These are phyloP conservation scores for Balansia obtecta DNA, from an alignment of 2,329 filamentous ascomycete genomes.

Conservation along the genomic window DNA sequence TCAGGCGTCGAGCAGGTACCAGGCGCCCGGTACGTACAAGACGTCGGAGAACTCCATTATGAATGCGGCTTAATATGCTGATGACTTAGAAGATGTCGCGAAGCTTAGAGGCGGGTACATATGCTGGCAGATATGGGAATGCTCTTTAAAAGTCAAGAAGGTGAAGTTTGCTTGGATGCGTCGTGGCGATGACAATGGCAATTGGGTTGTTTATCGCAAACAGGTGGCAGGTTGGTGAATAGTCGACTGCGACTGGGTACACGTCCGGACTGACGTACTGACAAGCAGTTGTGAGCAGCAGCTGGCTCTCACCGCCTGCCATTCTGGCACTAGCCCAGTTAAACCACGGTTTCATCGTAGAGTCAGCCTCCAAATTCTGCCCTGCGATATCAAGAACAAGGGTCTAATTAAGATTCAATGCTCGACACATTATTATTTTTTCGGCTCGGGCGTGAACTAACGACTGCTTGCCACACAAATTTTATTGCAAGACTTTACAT, in stretches of 20 bases:
- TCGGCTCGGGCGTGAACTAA: too few species aligned
- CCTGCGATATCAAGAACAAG: not conserved
- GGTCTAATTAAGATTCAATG: not conserved
- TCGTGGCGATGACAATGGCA: not conserved
- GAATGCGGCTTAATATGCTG: slow-evolving; percentile 5
- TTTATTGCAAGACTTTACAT: too few species aligned
- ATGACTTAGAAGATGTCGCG: not conserved
- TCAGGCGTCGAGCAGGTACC: not conserved
- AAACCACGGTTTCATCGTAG: not conserved
- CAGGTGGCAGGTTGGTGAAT: slow-evolving; percentile 2
- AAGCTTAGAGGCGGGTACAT: not conserved
- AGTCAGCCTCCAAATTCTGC: not conserved
- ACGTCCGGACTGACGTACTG: slow-evolving; percentile 6
- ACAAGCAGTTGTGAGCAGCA: not conserved
- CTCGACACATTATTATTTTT: not conserved
- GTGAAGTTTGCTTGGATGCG: not conserved
- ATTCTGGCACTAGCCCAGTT: not conserved
- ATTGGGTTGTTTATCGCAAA: slow-evolving; percentile 5
- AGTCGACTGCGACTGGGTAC: slow-evolving; percentile 1
- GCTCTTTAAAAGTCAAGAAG: slow-evolving; percentile 3
- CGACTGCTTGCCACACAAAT: too few species aligned
- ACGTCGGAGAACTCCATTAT: slow-evolving; percentile 85
- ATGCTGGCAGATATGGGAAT: not conserved
- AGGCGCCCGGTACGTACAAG: slow-evolving; percentile 49
- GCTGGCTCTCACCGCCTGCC: not conserved